Conservation (phyloP, 2,329 filamentous ascomycete species). For the Cladophialophora exuberans region DNA sequence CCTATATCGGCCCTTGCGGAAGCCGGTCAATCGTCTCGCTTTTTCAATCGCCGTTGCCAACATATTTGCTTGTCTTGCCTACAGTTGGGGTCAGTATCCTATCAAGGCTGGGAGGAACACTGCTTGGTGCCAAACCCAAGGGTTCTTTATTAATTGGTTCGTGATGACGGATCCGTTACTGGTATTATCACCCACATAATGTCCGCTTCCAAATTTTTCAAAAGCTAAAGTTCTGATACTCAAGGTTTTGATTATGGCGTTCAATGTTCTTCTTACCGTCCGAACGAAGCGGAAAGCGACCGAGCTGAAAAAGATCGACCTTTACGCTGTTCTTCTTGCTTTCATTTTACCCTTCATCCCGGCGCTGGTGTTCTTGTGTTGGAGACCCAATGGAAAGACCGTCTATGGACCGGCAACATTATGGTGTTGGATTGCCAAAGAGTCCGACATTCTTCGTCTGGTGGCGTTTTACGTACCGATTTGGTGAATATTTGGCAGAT, state of each 20-base stretch:
- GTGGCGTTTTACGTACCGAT: constrained; percentile 25
- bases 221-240: too few species aligned
- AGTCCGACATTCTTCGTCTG: constrained; percentile 19
- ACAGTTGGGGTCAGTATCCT: constrained; percentile 24
- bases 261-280: constrained; percentile 25
- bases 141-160: constrained; percentile 26
- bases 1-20: constrained; percentile 20
- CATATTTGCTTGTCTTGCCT: constrained; percentile 21
- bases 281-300: constrained; percentile 15
- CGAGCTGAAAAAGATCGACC: constrained; percentile 20
- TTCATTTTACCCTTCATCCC: constrained; percentile 19
- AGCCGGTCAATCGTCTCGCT: constrained; percentile 28
- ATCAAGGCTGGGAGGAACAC: constrained; percentile 17
- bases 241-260: constrained; percentile 24
- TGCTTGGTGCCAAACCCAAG: constrained; percentile 25
- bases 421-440: constrained; percentile 27
- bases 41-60: constrained; percentile 27
- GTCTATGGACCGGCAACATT: constrained; percentile 25
- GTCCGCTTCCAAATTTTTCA: too few species aligned
- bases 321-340: constrained; percentile 19
- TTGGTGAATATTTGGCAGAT: constrained; percentile 5
- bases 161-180: constrained; percentile 27
- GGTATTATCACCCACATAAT: constrained; percentile 4
- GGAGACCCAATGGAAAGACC: constrained; percentile 22
- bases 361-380: constrained; percentile 22